Evolutionary conservation across 1,139 yeast genomes (phyloP).

Genomic region (Hyphopichia fennica): DNA sequence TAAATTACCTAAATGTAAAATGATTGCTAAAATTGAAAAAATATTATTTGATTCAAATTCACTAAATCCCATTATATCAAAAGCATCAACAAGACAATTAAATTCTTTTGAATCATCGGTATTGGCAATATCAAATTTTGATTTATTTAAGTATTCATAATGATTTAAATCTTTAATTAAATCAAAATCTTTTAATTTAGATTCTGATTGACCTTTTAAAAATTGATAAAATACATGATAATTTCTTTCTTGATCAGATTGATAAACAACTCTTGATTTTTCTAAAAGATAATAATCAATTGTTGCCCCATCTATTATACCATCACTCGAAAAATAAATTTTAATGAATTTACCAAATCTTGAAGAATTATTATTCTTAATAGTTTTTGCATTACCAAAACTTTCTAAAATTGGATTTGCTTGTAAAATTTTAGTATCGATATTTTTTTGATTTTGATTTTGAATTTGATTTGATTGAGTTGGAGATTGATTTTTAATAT

Average conservation of each 20-base stretch:
- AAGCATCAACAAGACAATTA: constrained; percentile 58
- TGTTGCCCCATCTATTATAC: constrained; percentile 81
- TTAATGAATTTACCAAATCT: constrained; percentile 96
- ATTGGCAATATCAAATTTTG: constrained; percentile 58
- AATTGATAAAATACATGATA: constrained; percentile 93
- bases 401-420: constrained; percentile 96
- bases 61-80: constrained; percentile 71
- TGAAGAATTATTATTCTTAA: constrained; percentile 90
- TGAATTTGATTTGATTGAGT: constrained; percentile 19
- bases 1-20: constrained; percentile 84
- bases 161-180: constrained; percentile 45
- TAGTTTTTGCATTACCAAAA: constrained; percentile 97
- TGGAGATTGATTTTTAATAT: constrained; percentile 10
- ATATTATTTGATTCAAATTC: constrained; percentile 57
- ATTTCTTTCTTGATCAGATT: constrained; percentile 75
- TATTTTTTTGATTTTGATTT: constrained; percentile 21
- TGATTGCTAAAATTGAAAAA: constrained; percentile 68
- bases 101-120: constrained; percentile 78
- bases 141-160: constrained; percentile 60
- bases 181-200: constrained; percentile 48
- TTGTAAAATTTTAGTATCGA: constrained; percentile 84
- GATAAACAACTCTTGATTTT: constrained; percentile 89
- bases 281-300: constrained; percentile 94
- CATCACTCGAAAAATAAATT: constrained; percentile 67
- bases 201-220: constrained; percentile 61